Conservation (phyloP, 2,329 filamentous ascomycete genomes). For the Hypoxylon sp. region DNA sequence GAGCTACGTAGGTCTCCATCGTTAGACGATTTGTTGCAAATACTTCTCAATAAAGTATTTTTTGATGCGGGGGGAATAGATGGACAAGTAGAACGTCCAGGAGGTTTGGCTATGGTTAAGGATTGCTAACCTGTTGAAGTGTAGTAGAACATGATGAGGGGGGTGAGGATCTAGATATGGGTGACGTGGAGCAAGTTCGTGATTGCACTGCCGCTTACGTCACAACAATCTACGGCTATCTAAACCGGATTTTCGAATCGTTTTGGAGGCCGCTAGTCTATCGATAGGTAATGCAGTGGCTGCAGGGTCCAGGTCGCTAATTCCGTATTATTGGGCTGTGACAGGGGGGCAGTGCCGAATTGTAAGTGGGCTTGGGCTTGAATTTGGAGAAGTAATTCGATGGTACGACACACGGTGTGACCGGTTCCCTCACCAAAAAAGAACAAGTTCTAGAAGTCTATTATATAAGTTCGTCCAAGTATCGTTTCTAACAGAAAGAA, state of each 20-base stretch:
- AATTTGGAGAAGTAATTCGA: slow-evolving; percentile 3
- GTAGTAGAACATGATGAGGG: slow-evolving; percentile 51
- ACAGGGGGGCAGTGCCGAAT: slow-evolving; percentile 4
- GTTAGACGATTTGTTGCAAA: slow-evolving; percentile 43
- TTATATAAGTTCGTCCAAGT: slow-evolving; percentile 24
- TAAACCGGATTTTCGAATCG: slow-evolving; percentile 46
- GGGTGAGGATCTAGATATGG: slow-evolving; percentile 47
- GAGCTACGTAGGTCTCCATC: slow-evolving; percentile 54
- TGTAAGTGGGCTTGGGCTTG: slow-evolving; percentile 14
- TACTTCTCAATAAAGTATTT: slow-evolving; percentile 12
- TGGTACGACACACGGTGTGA: slow-evolving; percentile 19
- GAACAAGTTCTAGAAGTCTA: slow-evolving; percentile 26
- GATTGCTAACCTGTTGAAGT: slow-evolving; percentile 51
- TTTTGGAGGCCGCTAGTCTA: slow-evolving; percentile 23
- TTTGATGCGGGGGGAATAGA: slow-evolving; percentile 22
- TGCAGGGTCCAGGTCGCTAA: slow-evolving; percentile 31
- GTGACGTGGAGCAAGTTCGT: slow-evolving; percentile 21
- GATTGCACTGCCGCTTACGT: slow-evolving; percentile 45
- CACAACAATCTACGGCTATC: slow-evolving; percentile 37
- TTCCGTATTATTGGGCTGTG: slow-evolving; percentile 15
- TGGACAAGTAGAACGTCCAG: slow-evolving; percentile 14
- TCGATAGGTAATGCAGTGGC: slow-evolving; percentile 42
- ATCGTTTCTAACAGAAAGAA: slow-evolving; percentile 15
- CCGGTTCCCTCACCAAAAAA: slow-evolving; percentile 20
- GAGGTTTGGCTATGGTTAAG: slow-evolving; percentile 5